Evolutionary conservation across 1,284 basidiomycete species (phyloP).

Genomic region (Mycena sp.): DNA sequence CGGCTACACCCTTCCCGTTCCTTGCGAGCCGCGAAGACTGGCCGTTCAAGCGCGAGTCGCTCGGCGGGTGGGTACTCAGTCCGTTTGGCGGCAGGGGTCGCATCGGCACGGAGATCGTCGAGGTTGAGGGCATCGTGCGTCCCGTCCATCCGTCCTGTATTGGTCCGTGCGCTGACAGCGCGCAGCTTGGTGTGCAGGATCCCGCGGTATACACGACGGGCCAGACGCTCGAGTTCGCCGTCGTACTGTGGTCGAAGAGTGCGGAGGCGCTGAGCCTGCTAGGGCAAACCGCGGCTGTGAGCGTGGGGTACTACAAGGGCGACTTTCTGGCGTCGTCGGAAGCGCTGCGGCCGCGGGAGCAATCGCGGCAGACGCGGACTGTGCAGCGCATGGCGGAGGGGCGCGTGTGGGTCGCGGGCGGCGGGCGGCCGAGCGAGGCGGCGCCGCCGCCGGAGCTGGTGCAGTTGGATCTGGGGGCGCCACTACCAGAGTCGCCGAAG

Average conservation of each 20-base stretch:
- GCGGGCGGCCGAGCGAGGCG: slow-evolving; percentile 12
- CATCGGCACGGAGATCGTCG: slow-evolving; percentile 22
- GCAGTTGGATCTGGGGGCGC: not conserved
- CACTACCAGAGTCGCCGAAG: not conserved
- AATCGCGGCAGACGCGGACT: slow-evolving; percentile 23
- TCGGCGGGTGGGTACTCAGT: slow-evolving; percentile 30
- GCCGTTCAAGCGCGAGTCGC: slow-evolving; percentile 28
- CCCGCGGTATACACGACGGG: slow-evolving; percentile 23
- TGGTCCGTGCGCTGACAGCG: not conserved
- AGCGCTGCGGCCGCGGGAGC: slow-evolving; percentile 27
- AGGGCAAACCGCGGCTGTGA: slow-evolving; percentile 26
- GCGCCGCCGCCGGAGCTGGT: slow-evolving; percentile 14
- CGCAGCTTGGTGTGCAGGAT: slow-evolving; percentile 27
- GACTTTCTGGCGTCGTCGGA: slow-evolving; percentile 27
- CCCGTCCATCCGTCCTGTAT: not conserved
- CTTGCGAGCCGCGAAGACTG: slow-evolving; percentile 30
- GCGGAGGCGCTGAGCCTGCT: slow-evolving; percentile 24
- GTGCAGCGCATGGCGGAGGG: slow-evolving; percentile 19
- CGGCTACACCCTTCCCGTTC: slow-evolving; percentile 25
- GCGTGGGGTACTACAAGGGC: slow-evolving; percentile 23
- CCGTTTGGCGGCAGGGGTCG: slow-evolving; percentile 29
- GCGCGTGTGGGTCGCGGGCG: slow-evolving; percentile 22
- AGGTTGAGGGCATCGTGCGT: slow-evolving; percentile 28
- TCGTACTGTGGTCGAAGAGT: slow-evolving; percentile 29
- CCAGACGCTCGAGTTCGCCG: slow-evolving; percentile 15